Percentiles rank a stretch among this genome's conserved stretches.
Conservation (phyloP, 140 eudicot genomes). For the Ambrosia hybrid region DNA sequence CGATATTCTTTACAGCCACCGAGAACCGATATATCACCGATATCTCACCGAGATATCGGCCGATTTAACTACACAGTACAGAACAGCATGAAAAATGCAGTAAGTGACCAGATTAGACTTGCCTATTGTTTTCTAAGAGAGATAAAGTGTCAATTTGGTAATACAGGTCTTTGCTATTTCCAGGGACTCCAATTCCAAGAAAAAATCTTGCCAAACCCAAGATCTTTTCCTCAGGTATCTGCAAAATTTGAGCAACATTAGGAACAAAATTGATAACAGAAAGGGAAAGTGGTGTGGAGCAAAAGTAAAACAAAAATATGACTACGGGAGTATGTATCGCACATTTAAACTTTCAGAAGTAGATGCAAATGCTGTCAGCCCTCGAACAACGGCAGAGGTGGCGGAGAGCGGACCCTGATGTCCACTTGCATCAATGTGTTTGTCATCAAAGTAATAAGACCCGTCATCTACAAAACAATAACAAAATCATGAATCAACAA, state of each 20-base stretch:
- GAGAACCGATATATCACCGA: too few species aligned
- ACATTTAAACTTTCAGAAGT: constrained; percentile 68
- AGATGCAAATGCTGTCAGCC: constrained; percentile 65
- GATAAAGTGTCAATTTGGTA: constrained; percentile 74
- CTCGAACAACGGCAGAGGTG: constrained; percentile 83
- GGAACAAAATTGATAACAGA: constrained; percentile 7
- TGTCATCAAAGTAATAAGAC: constrained; percentile 87
- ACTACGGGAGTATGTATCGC: constrained; percentile 20
- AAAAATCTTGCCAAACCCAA: constrained; percentile 87
- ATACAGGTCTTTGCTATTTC: constrained; percentile 76
- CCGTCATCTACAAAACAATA: constrained; percentile 69
- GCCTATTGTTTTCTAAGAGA: constrained; percentile 75
- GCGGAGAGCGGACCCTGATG: constrained; percentile 81
- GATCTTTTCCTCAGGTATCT: constrained; percentile 82
- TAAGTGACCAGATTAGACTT: constrained; percentile 28
- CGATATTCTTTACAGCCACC: too few species aligned
- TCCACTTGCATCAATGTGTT: constrained; percentile 65
- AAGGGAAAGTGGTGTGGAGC: constrained; percentile 6
- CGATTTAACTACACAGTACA: too few species aligned
- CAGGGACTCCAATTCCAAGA: constrained; percentile 84
- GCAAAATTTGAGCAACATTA: constrained; percentile 34
- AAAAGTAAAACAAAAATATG: background rate
- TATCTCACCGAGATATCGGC: too few species aligned
- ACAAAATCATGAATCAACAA: background rate
- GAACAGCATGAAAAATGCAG: constrained; percentile 10